Evolutionary conservation across 208 protist species (phyloP), one percentile per base, ranked within the genome.

Genomic region (Crithidia sp.): DNA sequence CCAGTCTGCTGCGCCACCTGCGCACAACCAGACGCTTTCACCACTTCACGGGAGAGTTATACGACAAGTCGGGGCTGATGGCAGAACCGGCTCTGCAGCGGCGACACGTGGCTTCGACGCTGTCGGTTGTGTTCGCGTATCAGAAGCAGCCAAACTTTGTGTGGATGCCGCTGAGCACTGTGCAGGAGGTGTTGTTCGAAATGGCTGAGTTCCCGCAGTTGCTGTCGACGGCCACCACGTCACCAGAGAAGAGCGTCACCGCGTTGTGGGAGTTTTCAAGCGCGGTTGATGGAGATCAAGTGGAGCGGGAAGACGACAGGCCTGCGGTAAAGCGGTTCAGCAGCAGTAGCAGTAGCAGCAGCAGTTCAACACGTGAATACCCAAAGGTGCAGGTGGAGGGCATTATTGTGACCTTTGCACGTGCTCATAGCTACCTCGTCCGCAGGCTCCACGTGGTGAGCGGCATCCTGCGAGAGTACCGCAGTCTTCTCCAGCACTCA

Each of bases 101-200:
- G 6, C 82, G 87, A 7, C 82, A 89, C 50, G 83, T 85, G 7
- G 65, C 82, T 28, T 94, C 91, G n/a, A 76, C 83, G 19, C 59
- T 96, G 43, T 75, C 76, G 49, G 78, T 91, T 12, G 86, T 92
- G 6, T 76, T 87, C 61, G 78, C 85, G 3, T 88, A 93, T 60
- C 77, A 84, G 40, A 47, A 79, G 74, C 83, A 90, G 63, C 89
- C 91, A 7, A 90, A 79, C 2, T 71, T 94, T 61, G 57, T 93
- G 45, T 96, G 86, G 87, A 96, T 96, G 91, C 91, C 91, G 43
- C 78, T 96, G 55, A 73, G 68, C 37, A 83, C 91, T 67, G 68
- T 89, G 60, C 89, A 96, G 77, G 88, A 96, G 72, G 8, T 96
- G 6, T 41, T 93, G 10, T 89, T 85, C 54, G 56, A 93, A 4